Conservation (phyloP, 208 protist genomes). For the Sergeia podlipaevii region DNA sequence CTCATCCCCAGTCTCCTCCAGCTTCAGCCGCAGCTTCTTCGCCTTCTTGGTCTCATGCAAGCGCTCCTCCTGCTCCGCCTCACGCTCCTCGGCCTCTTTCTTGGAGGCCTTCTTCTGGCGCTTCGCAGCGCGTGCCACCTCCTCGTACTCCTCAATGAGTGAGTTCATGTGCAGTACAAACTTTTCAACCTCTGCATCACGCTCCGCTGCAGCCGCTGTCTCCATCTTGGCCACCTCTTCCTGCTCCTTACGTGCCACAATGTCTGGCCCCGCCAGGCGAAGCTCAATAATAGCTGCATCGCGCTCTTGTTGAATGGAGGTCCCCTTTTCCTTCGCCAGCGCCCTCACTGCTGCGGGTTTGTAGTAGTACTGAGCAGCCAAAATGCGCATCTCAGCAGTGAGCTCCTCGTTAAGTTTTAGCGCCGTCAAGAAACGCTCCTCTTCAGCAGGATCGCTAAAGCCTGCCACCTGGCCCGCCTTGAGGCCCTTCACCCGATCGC, state of each 20-base stretch:
- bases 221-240: conserved; percentile 21
- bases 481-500: conserved; percentile 83
- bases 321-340: conserved; percentile 32
- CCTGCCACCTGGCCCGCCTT: conserved; percentile 52
- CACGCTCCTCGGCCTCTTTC: conserved; percentile 45
- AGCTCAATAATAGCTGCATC: conserved; percentile 21
- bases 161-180: conserved; percentile 79
- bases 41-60: conserved; percentile 76
- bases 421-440: conserved; percentile 53
- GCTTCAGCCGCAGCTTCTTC: conserved; percentile 76
- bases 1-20: conserved; percentile 40
- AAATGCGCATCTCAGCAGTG: conserved; percentile 74
- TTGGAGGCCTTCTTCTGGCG: conserved; percentile 77
- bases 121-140: conserved; percentile 41
- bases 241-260: conserved; percentile 40
- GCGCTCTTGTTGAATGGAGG: conserved; percentile 24
- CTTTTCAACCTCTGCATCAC: conserved; percentile 42
- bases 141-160: conserved; percentile 83
- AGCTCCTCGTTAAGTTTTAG: conserved; percentile 63
- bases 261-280: conserved; percentile 19
- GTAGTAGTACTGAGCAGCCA: conserved; percentile 51
- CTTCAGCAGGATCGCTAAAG: conserved; percentile 51
- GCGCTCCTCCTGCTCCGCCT: conserved; percentile 39
- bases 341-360: conserved; percentile 24
- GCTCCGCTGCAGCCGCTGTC: conserved; percentile 21